These are phyloP conservation scores for Clarireedia sp. DNA, from an alignment of 2,329 filamentous ascomycete species.

Conservation along the genomic window DNA sequence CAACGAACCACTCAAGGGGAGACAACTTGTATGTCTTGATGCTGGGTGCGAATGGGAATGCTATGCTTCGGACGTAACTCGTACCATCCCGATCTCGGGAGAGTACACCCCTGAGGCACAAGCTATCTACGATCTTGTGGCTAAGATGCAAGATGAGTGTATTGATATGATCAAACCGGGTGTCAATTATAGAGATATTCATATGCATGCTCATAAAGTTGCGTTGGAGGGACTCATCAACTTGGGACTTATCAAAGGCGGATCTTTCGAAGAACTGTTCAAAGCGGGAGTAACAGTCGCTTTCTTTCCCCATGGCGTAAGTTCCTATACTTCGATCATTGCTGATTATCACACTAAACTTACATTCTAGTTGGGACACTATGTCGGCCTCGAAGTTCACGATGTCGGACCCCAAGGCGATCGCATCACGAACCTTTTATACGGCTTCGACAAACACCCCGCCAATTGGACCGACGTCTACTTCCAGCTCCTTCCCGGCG, in stretches of 20 bases:
- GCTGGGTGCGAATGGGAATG: slow-evolving; percentile 78
- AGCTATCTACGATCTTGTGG: slow-evolving; percentile 69
- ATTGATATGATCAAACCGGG: slow-evolving; percentile 63
- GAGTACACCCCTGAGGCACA: slow-evolving; percentile 60
- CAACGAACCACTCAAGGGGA: slow-evolving; percentile 59
- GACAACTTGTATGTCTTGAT: slow-evolving; percentile 74
- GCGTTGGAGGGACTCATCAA: slow-evolving; percentile 62
- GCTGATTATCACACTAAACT: not conserved
- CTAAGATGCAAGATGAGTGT: slow-evolving; percentile 71
- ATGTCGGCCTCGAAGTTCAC: slow-evolving; percentile 58
- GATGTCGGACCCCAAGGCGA: slow-evolving; percentile 40
- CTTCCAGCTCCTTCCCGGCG: slow-evolving; percentile 10
- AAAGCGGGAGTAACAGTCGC: slow-evolving; percentile 46
- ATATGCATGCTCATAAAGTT: slow-evolving; percentile 63
- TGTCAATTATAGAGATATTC: slow-evolving; percentile 61
- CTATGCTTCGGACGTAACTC: slow-evolving; percentile 86
- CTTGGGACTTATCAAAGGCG: slow-evolving; percentile 64
- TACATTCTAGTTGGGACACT: slow-evolving; percentile 32
- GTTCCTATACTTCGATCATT: not conserved
- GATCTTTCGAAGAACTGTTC: slow-evolving; percentile 45
- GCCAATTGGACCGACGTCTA: slow-evolving; percentile 13
- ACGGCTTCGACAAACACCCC: slow-evolving; percentile 1
- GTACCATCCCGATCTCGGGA: slow-evolving; percentile 73
- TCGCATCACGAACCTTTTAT: slow-evolving; percentile 28
- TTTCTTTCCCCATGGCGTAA: slow-evolving; percentile 56